phyloP scores from a whole-genome alignment of 2,329 filamentous ascomycete species.

The Microcyclospora pomicola region DNA sequence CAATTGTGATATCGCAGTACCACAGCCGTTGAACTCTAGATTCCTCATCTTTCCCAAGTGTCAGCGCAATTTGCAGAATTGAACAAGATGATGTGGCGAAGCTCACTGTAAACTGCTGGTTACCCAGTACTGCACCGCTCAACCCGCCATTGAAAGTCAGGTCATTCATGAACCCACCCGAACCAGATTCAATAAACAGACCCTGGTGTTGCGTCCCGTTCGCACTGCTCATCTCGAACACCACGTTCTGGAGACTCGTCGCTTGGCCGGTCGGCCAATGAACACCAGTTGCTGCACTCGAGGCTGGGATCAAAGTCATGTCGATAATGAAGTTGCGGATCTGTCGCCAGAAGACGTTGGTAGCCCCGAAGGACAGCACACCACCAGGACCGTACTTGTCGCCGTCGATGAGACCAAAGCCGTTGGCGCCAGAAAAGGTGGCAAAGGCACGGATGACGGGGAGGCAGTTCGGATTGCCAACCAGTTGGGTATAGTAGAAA shows the following conservation, averaged over 20 bases:
- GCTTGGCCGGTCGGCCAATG: slow-evolving; percentile 35
- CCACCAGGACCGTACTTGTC: slow-evolving; percentile 37
- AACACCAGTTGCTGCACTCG: slow-evolving; percentile 29
- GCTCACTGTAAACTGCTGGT: slow-evolving; percentile 31
- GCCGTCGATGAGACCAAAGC: slow-evolving; percentile 47
- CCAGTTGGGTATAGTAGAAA: slow-evolving; percentile 50
- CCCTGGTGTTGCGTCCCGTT: slow-evolving; percentile 35
- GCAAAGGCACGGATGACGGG: slow-evolving; percentile 41
- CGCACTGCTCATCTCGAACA: slow-evolving; percentile 31
- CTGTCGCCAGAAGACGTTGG: slow-evolving; percentile 51
- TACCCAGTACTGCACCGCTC: slow-evolving; percentile 29
- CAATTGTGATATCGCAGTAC: slow-evolving; percentile 41
- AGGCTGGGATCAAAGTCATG: slow-evolving; percentile 35
- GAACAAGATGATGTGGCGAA: no score
- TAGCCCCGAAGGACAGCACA: slow-evolving; percentile 28
- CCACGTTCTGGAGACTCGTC: slow-evolving; percentile 31
- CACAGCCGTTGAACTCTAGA: slow-evolving; percentile 37
- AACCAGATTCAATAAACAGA: slow-evolving; percentile 31
- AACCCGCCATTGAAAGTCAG: slow-evolving; percentile 31
- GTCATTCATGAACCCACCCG: slow-evolving; percentile 34
- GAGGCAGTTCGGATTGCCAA: slow-evolving; percentile 45
- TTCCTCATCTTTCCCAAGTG: slow-evolving; percentile 30
- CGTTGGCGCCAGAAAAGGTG: slow-evolving; percentile 36
- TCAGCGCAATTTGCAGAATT: no score
- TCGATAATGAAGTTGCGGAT: slow-evolving; percentile 54